Base-by-base conservation (phyloP, 2,329 filamentous ascomycete species). In the Aspergillus aculeatus region DNA sequence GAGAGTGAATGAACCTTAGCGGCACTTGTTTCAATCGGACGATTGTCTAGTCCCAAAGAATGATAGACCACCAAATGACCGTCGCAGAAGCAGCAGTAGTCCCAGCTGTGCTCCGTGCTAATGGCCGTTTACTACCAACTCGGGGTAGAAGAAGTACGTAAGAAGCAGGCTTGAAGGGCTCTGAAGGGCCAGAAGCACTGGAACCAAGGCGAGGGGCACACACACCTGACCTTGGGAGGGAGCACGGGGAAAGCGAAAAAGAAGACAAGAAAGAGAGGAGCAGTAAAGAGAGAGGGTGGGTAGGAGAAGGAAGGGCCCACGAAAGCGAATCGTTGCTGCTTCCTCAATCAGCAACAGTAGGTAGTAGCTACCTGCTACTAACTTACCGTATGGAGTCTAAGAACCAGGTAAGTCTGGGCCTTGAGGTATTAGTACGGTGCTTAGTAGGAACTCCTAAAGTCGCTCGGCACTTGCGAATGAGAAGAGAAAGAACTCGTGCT, bases 201-300 rank as follows among this genome's bases (percentile, higher is more conserved):
- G 52, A 16, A 51, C 59, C 44, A 49, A 47, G 10, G 32, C 32
- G 32, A 35, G 32, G 32, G 32, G 32, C 32, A 35, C 32, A 16
- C 32, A 35, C 57, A 47, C 50, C 38, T 54, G 52, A 54, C 41
- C 52, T 38, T 41, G 52, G 35, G 23, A 44, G 52, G 52, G 41
- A 23, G 47, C 52, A 54, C 24, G 29, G 47, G 53, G 54, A 50
- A n/a, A 54, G 58, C 32, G 11, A 24, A 52, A 19, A 60, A 56
- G n/a, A 47, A 31, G 21, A 26, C 44, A 41, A 29, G n/a, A 16
- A 24, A 54, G 21, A 32, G 54, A 52, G 47, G n/a, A 9, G 38
- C 38, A 35, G 32, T 16, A 16, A 12, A 35, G 32, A 35, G 10
- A 35, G 32, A 12, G 32, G 3, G 14, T 2, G 32, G 12, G 32